Evolutionary conservation across 768 basidiomycete species (phyloP), one percentile per base, ranked within the genome.

Genomic region (Suillus alpinus): DNA sequence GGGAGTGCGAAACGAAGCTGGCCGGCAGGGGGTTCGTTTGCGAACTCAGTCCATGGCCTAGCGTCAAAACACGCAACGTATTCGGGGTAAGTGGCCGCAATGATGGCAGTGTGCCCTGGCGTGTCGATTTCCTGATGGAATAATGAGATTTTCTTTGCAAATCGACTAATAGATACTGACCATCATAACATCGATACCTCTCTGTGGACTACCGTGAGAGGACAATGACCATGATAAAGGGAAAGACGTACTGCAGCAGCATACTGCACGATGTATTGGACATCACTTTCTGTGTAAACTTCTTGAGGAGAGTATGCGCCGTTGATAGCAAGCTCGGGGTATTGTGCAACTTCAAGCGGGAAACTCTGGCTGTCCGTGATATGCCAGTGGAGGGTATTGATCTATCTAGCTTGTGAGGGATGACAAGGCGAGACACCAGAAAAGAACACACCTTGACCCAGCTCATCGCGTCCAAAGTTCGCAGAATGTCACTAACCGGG

Each of bases 401-500:
- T 74, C 78, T 81, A 51, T 20, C 34, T 57, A 12, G n/a, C 34
- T 7, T 2, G 32, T 59, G 5, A 46, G 44, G 36, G 44, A 6
- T 37, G 2, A 23, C 8, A 46, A 26, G 13, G 5, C 14, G 23
- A 26, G 14, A 47, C 4, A 8, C 13, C 9, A n/a, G n/a, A 41
- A 63, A 6, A 58, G 13, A 12, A 53, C 7, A 14, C 59, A 82
- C 83, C 74, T 90, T 93, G 63, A 86, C 86, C 79, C 82, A 83
- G 65, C 85, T 85, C 88, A 92, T 91, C 2, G 87, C 84, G 65
- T 91, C 87, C 34, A 94, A 75, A 2, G 86, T 88, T 61, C 87
- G 79, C 67, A 84, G 78, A 68, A 91, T 86, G 67, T 88, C 88
- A 9, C 8, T 1, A 7, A 78, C 70, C 0, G 80, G 75, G 62